Evolutionary conservation across 495 filamentous ascomycete genomes (phyloP).

Genomic region (Hyaloscypha bicolor): DNA sequence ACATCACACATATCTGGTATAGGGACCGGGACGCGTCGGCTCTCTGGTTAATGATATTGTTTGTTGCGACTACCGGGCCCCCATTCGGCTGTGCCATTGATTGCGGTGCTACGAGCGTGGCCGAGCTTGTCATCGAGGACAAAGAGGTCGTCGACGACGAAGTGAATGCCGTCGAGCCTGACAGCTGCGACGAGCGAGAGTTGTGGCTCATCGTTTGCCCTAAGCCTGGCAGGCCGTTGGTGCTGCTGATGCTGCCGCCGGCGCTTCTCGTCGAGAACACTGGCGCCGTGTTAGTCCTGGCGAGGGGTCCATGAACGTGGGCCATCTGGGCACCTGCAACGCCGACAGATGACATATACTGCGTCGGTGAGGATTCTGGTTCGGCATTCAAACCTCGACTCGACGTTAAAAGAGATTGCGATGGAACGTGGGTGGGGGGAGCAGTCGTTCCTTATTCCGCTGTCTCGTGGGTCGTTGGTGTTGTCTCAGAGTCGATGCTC

Average conservation of each 20-base stretch:
- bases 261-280: conserved; percentile 41
- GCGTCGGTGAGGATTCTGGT: not conserved
- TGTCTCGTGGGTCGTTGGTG: conserved; percentile 14
- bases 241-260: conserved; percentile 12
- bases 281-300: conserved; percentile 52
- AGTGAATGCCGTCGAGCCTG: conserved; percentile 51
- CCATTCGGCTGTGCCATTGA: conserved; percentile 39
- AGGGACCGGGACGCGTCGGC: conserved; percentile 87
- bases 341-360: conserved; percentile 26
- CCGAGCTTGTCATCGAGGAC: conserved; percentile 46
- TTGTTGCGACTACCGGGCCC: conserved; percentile 67
- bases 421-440: not conserved
- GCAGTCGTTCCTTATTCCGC: conserved; percentile 9
- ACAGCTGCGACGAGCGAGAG: conserved; percentile 55
- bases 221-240: conserved; percentile 35
- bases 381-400: conserved; percentile 30
- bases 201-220: conserved; percentile 46
- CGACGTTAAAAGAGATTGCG: conserved; percentile 2
- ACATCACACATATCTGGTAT: conserved; percentile 88
- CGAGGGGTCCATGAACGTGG: conserved; percentile 47
- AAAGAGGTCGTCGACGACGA: conserved; percentile 46
- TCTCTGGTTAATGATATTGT: conserved; percentile 93
- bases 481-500: conserved; percentile 15
- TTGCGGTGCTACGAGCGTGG: conserved; percentile 39
- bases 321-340: conserved; percentile 41